Conservation (phyloP, 106 monocot genomes). For the Vanilla planifolia region DNA sequence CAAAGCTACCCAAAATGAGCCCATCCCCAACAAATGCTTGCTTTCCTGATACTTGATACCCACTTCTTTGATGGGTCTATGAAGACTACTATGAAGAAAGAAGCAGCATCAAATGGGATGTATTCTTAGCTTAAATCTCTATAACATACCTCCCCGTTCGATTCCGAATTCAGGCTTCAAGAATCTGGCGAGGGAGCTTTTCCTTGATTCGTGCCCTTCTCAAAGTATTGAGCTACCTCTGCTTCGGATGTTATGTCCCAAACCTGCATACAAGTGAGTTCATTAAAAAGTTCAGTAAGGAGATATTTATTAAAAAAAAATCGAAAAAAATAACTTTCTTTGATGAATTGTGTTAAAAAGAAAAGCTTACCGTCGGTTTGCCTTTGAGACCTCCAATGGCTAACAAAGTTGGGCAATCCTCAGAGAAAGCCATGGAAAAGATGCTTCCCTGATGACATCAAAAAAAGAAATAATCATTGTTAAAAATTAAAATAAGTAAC, state of each 20-base stretch:
- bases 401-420: conserved; percentile 53
- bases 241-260: conserved; percentile 22
- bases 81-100: too few species aligned
- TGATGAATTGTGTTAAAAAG: too few species aligned
- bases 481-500: not conserved
- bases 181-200: not conserved
- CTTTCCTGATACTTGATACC: too few species aligned
- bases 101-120: not conserved
- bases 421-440: conserved; percentile 59
- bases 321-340: not conserved
- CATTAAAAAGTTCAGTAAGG: too few species aligned
- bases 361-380: conserved; percentile 32
- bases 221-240: conserved; percentile 7
- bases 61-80: too few species aligned
- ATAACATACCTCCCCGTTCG: not conserved
- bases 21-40: too few species aligned
- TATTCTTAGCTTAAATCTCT: too few species aligned
- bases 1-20: too few species aligned
- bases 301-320: not conserved
- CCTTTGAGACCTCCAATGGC: conserved; percentile 71
- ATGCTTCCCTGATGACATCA: conserved; percentile 44
- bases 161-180: not conserved
- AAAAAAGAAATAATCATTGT: not conserved
- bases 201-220: conserved; percentile 11
- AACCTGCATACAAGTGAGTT: conserved; percentile 10